Evolutionary conservation across 148 eudicot species (phyloP).

Genomic region (Spergularia bocconei): DNA sequence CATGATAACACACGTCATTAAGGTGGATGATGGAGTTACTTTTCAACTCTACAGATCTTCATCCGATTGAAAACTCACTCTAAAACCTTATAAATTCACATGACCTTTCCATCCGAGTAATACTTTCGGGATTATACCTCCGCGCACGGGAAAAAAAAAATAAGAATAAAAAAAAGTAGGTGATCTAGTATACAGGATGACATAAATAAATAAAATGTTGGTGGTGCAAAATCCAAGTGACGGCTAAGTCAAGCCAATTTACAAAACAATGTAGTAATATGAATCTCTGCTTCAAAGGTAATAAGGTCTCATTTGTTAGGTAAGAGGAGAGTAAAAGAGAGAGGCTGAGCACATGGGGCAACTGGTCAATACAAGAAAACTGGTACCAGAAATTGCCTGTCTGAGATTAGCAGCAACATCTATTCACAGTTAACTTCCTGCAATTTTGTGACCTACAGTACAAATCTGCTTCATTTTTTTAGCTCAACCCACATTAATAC

Average conservation of each 20-base stretch:
- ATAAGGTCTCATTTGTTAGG: constrained; percentile 17
- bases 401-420: neutral
- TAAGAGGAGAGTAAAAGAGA: neutral
- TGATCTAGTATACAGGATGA: no score
- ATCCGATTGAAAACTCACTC: no score
- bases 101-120: no score
- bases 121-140: no score
- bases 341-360: constrained; percentile 17
- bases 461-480: neutral
- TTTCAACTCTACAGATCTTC: no score
- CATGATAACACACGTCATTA: no score
- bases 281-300: neutral
- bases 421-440: neutral
- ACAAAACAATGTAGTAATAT: neutral
- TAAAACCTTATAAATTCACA: no score
- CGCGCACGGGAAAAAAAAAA: no score
- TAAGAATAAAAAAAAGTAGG: neutral
- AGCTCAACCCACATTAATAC: neutral
- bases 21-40: no score
- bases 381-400: neutral
- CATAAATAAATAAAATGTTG: neutral
- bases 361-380: neutral
- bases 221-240: constrained; percentile 32
- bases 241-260: constrained; percentile 49
- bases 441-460: neutral